Evolutionary conservation across 805 yeast genomes (phyloP).

Genomic region (Spathaspora gorwiae): DNA sequence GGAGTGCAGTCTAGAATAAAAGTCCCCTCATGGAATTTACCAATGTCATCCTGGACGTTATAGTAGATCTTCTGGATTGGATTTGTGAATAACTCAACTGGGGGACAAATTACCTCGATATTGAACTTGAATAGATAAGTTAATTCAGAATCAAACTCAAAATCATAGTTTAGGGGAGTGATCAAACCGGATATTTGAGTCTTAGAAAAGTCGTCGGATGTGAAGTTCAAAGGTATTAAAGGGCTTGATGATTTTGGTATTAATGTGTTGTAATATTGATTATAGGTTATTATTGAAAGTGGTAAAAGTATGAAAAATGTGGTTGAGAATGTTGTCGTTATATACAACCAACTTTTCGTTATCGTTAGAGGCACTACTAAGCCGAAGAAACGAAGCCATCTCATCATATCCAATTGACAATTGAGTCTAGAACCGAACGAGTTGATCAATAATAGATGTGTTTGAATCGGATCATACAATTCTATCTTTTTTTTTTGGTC

Average conservation of each 20-base stretch:
- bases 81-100: neutral
- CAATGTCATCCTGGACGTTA: slow-evolving; percentile 1
- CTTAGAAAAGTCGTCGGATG: neutral
- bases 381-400: slow-evolving; percentile 5
- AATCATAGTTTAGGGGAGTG: slow-evolving; percentile 1
- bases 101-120: slow-evolving; percentile 5
- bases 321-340: slow-evolving; percentile 15
- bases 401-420: neutral
- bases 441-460: too few species aligned
- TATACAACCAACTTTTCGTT: slow-evolving; percentile 21
- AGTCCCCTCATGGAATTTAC: slow-evolving; percentile 6
- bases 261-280: slow-evolving; percentile 28
- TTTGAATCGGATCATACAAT: too few species aligned
- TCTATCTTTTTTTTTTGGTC: neutral
- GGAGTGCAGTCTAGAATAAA: slow-evolving; percentile 28
- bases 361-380: slow-evolving; percentile 15
- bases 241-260: slow-evolving; percentile 21
- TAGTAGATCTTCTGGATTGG: slow-evolving; percentile 6
- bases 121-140: slow-evolving; percentile 1
- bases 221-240: slow-evolving; percentile 5
- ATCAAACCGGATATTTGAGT: neutral
- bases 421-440: too few species aligned
- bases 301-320: slow-evolving; percentile 29
- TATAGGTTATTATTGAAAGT: slow-evolving; percentile 30
- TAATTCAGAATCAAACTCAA: slow-evolving; percentile 6